phyloP scores from a whole-genome alignment of 306 rosid species.

The Trifolium pratense region DNA sequence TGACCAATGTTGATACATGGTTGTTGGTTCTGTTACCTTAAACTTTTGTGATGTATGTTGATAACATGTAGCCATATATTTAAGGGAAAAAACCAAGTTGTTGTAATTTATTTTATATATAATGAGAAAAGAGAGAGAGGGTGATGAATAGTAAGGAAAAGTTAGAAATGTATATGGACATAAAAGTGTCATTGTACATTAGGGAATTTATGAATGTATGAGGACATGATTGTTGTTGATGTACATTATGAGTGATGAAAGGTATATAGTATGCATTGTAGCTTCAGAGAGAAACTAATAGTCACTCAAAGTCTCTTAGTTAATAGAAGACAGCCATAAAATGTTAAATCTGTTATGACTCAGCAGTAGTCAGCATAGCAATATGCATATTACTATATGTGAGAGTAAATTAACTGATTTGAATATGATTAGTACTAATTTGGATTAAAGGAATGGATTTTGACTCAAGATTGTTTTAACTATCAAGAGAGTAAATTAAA shows the following conservation, averaged over 20 bases:
- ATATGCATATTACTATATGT: conserved; percentile 10
- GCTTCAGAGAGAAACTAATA: conserved; percentile 18
- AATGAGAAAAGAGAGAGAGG: not conserved
- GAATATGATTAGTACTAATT: conserved; percentile 9
- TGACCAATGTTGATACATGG: conserved; percentile 32
- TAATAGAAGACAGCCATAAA: conserved; percentile 26
- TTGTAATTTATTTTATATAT: not conserved
- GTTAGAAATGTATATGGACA: conserved; percentile 42
- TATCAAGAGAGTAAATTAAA: not conserved
- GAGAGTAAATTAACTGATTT: not conserved
- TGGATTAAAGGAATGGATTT: not conserved
- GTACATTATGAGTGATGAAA: conserved; percentile 36
- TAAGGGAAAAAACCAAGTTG: conserved; percentile 4
- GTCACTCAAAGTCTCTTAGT: not conserved
- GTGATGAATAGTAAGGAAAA: conserved; percentile 1
- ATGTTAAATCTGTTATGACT: conserved; percentile 32
- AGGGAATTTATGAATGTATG: conserved; percentile 38
- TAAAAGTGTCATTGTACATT: conserved; percentile 22
- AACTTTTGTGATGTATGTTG: conserved; percentile 15
- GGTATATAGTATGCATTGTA: conserved; percentile 9
- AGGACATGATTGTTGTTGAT: conserved; percentile 5
- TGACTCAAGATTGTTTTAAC: not conserved
- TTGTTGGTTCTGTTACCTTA: conserved; percentile 20
- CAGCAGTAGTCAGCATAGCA: conserved; percentile 20
- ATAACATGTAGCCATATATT: conserved; percentile 15